A percentile compares a stretch with the other conserved stretches of the same genome.
Evolutionary conservation across 1,284 basidiomycete species (phyloP).

Genomic region (Austropuccinia psidii): DNA sequence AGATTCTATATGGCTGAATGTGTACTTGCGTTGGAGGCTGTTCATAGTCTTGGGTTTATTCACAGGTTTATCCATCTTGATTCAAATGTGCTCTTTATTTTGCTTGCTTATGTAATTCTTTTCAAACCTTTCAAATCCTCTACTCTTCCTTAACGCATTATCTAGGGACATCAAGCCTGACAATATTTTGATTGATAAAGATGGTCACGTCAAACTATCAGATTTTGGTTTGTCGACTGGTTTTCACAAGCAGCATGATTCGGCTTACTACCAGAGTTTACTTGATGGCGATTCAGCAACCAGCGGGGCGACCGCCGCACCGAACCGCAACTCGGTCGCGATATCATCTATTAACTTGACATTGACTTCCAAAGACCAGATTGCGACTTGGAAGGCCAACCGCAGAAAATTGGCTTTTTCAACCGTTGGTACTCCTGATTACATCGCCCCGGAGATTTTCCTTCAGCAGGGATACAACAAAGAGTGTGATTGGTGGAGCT

Average conservation of each 20-base stretch:
- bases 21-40: conserved; percentile 93
- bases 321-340: conserved; percentile 74
- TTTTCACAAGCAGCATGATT: conserved; percentile 89
- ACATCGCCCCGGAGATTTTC: conserved; percentile 98
- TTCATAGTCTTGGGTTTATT: conserved; percentile 97
- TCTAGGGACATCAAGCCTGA: conserved; percentile 89
- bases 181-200: conserved; percentile 92
- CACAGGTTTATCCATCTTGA: conserved; percentile 62
- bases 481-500: conserved; percentile 83
- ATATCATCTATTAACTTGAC: conserved; percentile 91
- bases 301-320: neutral
- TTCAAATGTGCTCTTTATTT: neutral
- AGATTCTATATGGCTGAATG: conserved; percentile 99
- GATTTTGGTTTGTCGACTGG: conserved; percentile 93
- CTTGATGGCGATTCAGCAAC: conserved; percentile 56
- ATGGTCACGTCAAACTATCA: conserved; percentile 88
- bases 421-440: conserved; percentile 97
- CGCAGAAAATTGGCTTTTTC: conserved; percentile 93
- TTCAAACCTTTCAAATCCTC: conserved; percentile 9
- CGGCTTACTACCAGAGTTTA: conserved; percentile 85
- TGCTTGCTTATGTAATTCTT: neutral
- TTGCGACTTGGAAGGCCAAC: conserved; percentile 98
- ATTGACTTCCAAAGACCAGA: conserved; percentile 84
- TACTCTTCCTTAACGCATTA: conserved; percentile 7
- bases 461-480: conserved; percentile 94